Conservation (phyloP, 106 monocot genomes). For the Platanthera zijinensis region DNA sequence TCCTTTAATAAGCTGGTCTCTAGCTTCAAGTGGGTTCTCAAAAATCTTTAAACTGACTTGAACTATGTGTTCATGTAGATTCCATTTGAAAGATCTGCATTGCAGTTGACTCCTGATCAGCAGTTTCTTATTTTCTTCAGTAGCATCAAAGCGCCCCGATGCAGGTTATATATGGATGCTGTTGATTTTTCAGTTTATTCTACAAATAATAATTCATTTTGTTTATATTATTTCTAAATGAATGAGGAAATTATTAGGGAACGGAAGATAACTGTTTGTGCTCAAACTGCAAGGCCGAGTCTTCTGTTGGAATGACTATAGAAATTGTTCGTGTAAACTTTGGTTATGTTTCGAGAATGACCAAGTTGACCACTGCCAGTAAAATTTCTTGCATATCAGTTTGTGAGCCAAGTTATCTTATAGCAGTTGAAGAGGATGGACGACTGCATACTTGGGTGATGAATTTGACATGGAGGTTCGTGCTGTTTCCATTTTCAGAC, state of each 20-base stretch:
- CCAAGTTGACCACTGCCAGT: slow-evolving; percentile 34
- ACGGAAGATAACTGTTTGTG: slow-evolving; percentile 56
- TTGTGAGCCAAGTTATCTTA: slow-evolving; percentile 62
- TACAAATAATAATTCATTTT: neutral
- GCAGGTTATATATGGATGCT: slow-evolving; percentile 51
- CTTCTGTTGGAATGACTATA: slow-evolving; percentile 40
- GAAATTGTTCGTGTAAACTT: slow-evolving; percentile 53
- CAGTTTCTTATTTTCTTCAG: slow-evolving; percentile 49
- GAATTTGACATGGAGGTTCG: slow-evolving; percentile 74
- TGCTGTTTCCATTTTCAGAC: neutral
- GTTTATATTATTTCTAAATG: neutral
- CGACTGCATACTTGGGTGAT: slow-evolving; percentile 74
- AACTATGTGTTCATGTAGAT: slow-evolving; percentile 31
- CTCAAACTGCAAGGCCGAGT: slow-evolving; percentile 37
- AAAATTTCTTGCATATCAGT: slow-evolving; percentile 48
- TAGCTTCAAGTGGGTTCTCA: neutral
- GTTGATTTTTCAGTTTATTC: slow-evolving; percentile 1
- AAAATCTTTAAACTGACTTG: neutral
- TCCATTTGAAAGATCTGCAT: slow-evolving; percentile 42
- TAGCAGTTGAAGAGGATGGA: slow-evolving; percentile 57
- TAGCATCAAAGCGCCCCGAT: slow-evolving; percentile 65
- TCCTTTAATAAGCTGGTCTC: neutral
- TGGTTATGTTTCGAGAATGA: slow-evolving; percentile 70
- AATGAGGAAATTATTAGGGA: slow-evolving; percentile 41
- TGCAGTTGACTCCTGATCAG: slow-evolving; percentile 61